Percentiles rank a stretch among this genome's conserved stretches.
phyloP scores from a whole-genome alignment of 495 filamentous ascomycete species.

The Filosporella fistucella region DNA sequence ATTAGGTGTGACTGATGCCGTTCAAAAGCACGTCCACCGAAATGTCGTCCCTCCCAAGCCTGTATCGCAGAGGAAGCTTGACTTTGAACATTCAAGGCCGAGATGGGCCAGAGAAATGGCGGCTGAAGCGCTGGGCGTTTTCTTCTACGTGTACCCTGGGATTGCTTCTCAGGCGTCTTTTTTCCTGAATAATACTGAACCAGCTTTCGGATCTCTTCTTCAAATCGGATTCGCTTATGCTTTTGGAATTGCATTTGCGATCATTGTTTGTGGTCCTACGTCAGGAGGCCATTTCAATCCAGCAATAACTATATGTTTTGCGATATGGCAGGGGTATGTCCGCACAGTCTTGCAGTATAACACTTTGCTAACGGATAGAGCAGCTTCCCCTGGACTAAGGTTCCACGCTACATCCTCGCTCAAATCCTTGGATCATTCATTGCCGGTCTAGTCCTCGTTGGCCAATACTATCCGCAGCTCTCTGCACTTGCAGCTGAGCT shows the following conservation, averaged over 20 bases:
- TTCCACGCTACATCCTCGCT: conserved; percentile 46
- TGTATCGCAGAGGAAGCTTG: conserved; percentile 42
- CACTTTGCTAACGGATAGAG: conserved; percentile 37
- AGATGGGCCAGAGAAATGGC: conserved; percentile 39
- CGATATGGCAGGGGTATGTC: conserved; percentile 39
- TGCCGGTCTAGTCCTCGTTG: conserved; percentile 43
- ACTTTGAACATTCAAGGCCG: conserved; percentile 44
- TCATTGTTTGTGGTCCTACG: conserved; percentile 45
- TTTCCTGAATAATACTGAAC: conserved; percentile 32
- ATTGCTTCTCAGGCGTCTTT: conserved; percentile 41
- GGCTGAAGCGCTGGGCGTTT: conserved; percentile 46
- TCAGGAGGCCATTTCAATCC: conserved; percentile 51
- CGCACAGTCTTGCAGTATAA: conserved; percentile 32
- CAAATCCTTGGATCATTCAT: conserved; percentile 49
- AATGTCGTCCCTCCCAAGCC: conserved; percentile 38
- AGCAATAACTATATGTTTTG: conserved; percentile 44
- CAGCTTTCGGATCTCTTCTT: conserved; percentile 39
- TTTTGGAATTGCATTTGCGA: conserved; percentile 49
- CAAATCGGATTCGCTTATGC: conserved; percentile 46
- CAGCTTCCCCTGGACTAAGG: conserved; percentile 23
- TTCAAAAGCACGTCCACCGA: conserved; percentile 39
- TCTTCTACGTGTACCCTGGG: conserved; percentile 47
- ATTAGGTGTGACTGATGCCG: conserved; percentile 43
- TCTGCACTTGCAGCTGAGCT: conserved; percentile 29
- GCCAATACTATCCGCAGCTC: conserved; percentile 44